Evolutionary conservation across 2,329 filamentous ascomycete species (phyloP), one percentile per base, ranked within the genome.

Genomic region (Fusarium subtropicale): DNA sequence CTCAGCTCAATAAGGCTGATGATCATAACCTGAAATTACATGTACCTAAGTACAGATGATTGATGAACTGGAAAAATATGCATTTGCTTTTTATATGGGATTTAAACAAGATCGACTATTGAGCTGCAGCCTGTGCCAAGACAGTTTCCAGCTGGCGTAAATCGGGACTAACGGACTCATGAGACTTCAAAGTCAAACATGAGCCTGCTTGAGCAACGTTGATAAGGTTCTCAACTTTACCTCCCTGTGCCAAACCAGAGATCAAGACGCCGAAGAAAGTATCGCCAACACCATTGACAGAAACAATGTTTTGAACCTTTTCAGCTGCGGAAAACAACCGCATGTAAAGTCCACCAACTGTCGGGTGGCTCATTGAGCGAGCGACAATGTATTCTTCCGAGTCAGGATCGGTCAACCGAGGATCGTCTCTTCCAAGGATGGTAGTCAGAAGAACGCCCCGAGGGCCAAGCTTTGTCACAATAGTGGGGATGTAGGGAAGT

Each of bases 231-330:
- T 89, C 80, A 62, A 87, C 76, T 64, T 80, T 81, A 5, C 84
- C 85, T 1, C 86, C 86, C 73, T 85, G 87, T 0, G 90, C 89
- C 69, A 98, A 77, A 0, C 92, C 93, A 2, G 93, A 91, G n/a
- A 97, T 83, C 58, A 97, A 73, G 16, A 94, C 91, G 0, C 95
- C 96, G 11, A 97, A 83, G 77, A 98, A 94, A 0, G 96, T 97
- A 79, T 99, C 96, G 0, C 96, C 96, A 3, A 93, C 94, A 1
- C 95, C 96, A 77, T 98, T 98, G 12, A 98, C 95, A 47, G 93
- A 97, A 2, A 95, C 89, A 2, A 97, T 85, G 28, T 96, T 88
- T 22, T 86, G 80, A 0, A 97, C 85, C 18, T 83, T 80, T 76
- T 92, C 89, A 1, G 87, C 87, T 0, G 91, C 84, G 0, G 92